Evolutionary conservation across 345 rosid species (phyloP), one percentile per base, ranked within the genome.

Genomic region (Salix koriyanagi): DNA sequence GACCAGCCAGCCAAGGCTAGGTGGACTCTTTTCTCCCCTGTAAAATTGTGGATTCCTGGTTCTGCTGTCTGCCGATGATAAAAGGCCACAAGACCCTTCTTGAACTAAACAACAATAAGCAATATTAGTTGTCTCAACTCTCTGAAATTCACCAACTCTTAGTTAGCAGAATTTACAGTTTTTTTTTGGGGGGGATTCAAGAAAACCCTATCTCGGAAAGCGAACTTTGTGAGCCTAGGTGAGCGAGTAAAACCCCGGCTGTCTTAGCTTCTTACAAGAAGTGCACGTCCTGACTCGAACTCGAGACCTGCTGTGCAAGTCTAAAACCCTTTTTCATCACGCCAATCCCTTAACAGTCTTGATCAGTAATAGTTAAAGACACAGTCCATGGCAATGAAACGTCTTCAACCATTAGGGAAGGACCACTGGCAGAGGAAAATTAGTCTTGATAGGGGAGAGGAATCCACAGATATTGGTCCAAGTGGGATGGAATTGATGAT

Each of bases 401-500:
- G 23, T 58, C 64, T 58, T 4, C 64, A n/a, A 58, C 64, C 54
- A 87, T 85, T 72, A 67, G 75, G 77, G 68, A 75, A 65, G 84
- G 86, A 85, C 90, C 92, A 86, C 85, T 37, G 16, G 41, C 28
- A 3, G 64, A 10, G 77, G 13, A 72, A 85, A 84, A 80, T 77
- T 54, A 73, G 79, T 71, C 50, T 13, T 52, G 12, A 42, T 10
- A 61, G 72, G 58, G 58, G 30, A 14, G 42, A 76, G 73, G 86
- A 87, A 87, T 80, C 81, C 72, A 67, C 18, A 74, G 79, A 83
- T 80, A 80, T 77, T 1, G 11, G 28, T 82, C 73, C 34, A 74
- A 65, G 58, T 73, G 84, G 75, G 83, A 75, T 75, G 75, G 60
- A 83, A 52, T 75, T 69, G 70, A 68, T 82, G 87, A 86, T 81